Base-by-base conservation (phyloP, 2,329 filamentous ascomycete genomes). In the Apiospora kogelbergensis region DNA sequence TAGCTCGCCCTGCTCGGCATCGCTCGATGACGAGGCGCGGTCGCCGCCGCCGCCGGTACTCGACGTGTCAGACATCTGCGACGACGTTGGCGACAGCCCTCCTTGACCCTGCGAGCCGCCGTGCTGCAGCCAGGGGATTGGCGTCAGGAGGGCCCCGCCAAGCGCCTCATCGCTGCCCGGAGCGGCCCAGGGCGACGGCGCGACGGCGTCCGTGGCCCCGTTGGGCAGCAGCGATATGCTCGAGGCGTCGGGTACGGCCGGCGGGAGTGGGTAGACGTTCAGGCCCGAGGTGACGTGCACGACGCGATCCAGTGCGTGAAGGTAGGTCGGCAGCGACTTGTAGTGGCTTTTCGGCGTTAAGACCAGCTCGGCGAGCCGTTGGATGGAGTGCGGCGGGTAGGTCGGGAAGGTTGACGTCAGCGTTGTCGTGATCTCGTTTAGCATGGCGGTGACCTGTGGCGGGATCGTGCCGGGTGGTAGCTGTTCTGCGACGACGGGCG, bases 301-400 rank as follows among this genome's bases (percentile, higher is more conserved):
- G 26, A 97, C 91, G 68, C 96, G 91, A 78, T 98, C 94, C 65
- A 98, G 88, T 2, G 96, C 96, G 74, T 96, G 92, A 13, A 99
- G 89, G 79, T 96, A 99, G 13, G 94, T 88, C 0, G 93, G 89
- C 2, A 98, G 86, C 67, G 90, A 92, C 71, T 88, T 89, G 83
- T 98, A 98, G 80, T 97, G 92, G 68, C 86, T 86, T 70, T 85
- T 91, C 1, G 96, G 96, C 33, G 85, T 81, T 44, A 97, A 84
- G 5, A 97, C 84, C 40, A 98, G 90, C 83, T 99, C 96, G 26
- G 94, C 90, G 26, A 99, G 87, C 46, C 96, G 92, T 81, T 99
- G 96, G 71, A 98, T 88, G 3, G 96, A 98, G 79, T 98, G 94
- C 0, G 96, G 96, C 1, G 96, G 95, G 74, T 92, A 88, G 3